Conservation (phyloP, 2,329 filamentous ascomycete species). For the Colletotrichum sp. region DNA sequence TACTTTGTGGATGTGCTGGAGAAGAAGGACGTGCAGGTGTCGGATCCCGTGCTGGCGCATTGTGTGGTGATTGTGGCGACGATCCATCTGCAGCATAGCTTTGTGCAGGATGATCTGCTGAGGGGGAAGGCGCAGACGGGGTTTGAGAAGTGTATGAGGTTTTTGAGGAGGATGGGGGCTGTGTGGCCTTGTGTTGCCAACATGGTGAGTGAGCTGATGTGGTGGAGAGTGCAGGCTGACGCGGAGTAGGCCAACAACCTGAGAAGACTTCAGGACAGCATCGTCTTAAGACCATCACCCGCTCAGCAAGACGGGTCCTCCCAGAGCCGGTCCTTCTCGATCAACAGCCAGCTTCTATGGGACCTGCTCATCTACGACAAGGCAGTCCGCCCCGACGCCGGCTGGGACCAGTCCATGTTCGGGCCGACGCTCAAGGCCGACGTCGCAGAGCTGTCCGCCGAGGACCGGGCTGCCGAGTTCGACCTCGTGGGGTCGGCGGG, state of each 20-base stretch:
- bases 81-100: slow-evolving; percentile 58
- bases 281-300: slow-evolving; percentile 19
- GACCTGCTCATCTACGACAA: slow-evolving; percentile 40
- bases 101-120: slow-evolving; percentile 35
- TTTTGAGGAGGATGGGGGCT: slow-evolving; percentile 26
- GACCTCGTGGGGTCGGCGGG: slow-evolving; percentile 41
- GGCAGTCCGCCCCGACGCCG: slow-evolving; percentile 28
- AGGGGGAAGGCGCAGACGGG: slow-evolving; percentile 27
- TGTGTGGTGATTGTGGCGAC: slow-evolving; percentile 57
- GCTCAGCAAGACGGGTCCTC: background rate
- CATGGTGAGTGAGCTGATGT: slow-evolving; percentile 24
- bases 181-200: slow-evolving; percentile 27
- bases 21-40: slow-evolving; percentile 46
- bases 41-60: slow-evolving; percentile 39
- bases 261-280: slow-evolving; percentile 34
- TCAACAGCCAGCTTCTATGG: slow-evolving; percentile 39
- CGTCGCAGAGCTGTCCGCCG: background rate
- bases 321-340: slow-evolving; percentile 26
- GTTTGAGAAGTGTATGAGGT: slow-evolving; percentile 31
- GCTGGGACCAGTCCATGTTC: slow-evolving; percentile 27
- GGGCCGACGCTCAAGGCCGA: slow-evolving; percentile 13
- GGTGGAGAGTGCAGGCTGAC: background rate
- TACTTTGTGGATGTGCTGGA: slow-evolving; percentile 53
- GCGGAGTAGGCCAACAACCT: slow-evolving; percentile 27
- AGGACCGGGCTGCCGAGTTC: slow-evolving; percentile 31